Percentiles rank a stretch among this genome's conserved stretches.
These are phyloP conservation scores for Adansonia digitata DNA, from an alignment of 345 rosid genomes.

Conservation along the genomic window DNA sequence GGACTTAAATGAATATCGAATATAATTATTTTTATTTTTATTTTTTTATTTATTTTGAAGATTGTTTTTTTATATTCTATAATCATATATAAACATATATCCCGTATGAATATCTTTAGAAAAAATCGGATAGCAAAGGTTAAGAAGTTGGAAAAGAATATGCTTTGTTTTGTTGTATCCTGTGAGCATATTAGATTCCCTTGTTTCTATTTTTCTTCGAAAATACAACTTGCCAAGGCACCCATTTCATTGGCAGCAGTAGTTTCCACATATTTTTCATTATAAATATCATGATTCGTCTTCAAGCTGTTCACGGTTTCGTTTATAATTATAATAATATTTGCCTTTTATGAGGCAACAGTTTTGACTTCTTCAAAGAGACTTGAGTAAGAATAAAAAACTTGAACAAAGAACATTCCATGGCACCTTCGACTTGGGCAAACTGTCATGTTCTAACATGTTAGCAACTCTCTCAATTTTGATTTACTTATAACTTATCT, in stretches of 20 bases:
- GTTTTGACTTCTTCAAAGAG: slow-evolving; percentile 92
- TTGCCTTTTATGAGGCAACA: slow-evolving; percentile 29
- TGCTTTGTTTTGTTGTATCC: neutral
- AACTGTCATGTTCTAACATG: slow-evolving; percentile 18
- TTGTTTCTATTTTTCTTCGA: neutral
- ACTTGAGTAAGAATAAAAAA: slow-evolving; percentile 66
- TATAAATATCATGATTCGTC: slow-evolving; percentile 2
- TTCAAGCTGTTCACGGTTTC: neutral
- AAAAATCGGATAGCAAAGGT: neutral
- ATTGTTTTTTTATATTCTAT: too few species aligned
- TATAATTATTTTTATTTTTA: too few species aligned
- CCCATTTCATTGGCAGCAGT: neutral
- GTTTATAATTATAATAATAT: neutral
- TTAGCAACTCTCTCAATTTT: slow-evolving; percentile 7
- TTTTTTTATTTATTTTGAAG: too few species aligned
- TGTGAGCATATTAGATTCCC: too few species aligned
- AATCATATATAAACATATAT: too few species aligned
- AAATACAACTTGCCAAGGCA: neutral
- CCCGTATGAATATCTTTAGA: too few species aligned
- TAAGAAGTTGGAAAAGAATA: neutral
- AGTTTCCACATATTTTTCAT: neutral
- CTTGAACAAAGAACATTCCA: slow-evolving; percentile 37
- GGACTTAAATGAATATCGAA: too few species aligned
- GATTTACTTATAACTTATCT: neutral
- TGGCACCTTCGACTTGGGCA: slow-evolving; percentile 17